Conservation (phyloP, 495 filamentous ascomycete genomes). For the Bombardia bombarda region DNA sequence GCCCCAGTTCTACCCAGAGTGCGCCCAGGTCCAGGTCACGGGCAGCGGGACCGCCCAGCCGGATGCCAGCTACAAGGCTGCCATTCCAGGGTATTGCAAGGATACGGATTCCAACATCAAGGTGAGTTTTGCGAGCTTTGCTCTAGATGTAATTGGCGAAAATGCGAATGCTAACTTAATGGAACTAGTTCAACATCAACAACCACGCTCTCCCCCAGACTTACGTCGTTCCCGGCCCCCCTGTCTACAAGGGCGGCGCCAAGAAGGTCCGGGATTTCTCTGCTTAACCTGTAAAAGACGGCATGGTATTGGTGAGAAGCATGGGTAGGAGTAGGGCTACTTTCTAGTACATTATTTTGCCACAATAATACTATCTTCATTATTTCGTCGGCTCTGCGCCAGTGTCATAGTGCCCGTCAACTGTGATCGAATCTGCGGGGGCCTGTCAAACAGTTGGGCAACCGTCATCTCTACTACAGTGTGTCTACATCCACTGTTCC, state of each 20-base stretch:
- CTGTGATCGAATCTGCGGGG: no score
- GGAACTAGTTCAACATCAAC: conserved; percentile 19
- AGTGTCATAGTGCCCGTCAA: no score
- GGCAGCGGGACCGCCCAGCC: conserved; percentile 41
- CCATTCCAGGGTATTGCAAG: conserved; percentile 44
- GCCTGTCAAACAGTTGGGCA: no score
- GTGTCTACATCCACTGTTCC: no score
- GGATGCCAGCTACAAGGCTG: conserved; percentile 31
- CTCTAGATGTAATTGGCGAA: neutral
- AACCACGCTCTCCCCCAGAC: conserved; percentile 15
- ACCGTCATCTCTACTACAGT: no score
- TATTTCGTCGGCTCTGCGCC: no score
- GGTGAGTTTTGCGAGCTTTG: conserved; percentile 18
- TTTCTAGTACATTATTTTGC: no score
- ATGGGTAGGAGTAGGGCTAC: no score
- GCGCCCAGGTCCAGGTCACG: conserved; percentile 46
- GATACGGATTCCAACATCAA: conserved; percentile 44
- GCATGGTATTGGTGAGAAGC: no score
- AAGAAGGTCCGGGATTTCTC: conserved; percentile 8
- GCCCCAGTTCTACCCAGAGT: conserved; percentile 55
- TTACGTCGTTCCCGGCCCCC: conserved; percentile 19
- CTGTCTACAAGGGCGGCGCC: conserved; percentile 16
- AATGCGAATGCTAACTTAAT: neutral
- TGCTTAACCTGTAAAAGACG: no score
- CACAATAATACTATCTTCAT: no score